Base-by-base conservation (phyloP, 106 monocot genomes). In the Agapanthus africanus region DNA sequence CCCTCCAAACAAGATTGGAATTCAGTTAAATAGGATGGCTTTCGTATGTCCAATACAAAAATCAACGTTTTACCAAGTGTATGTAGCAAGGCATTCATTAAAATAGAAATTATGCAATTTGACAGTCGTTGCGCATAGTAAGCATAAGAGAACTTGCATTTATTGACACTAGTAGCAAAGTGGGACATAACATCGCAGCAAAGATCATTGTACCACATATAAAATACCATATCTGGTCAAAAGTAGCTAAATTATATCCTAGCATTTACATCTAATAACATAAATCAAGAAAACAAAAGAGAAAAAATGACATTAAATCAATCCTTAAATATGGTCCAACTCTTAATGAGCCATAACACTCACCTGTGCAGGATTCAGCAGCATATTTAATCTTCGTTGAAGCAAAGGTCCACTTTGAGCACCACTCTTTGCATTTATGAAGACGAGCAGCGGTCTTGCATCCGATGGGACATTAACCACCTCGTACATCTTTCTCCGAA, bases 281-380 rank as follows among this genome's bases (percentile, higher is more conserved):
- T 30, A 30, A 30, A 31, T 10, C 2, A 30, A 31, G 30, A 31
- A 50, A 50, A 3, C 3, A 21, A 21, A 44, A 1, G 2, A 21
- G 3, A 50, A 50, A 21, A 50, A 57, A 57, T 57, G 7, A 57
- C 30, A 30, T 27, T 57, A 57, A 57, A 57, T 57, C 31, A 57
- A 28, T 11, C 31, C 56, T 27, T 14, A 57, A 57, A 2, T 21
- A 28, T 30, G n/a, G n/a, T n/a, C n/a, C n/a, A n/a, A n/a, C n/a
- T n/a, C n/a, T n/a, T n/a, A n/a, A n/a, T n/a, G n/a, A n/a, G n/a
- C n/a, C n/a, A n/a, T n/a, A n/a, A 47, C 46, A 78, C 79, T 67
- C 32, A 95, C 94, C 94, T 95, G 94, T 26, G 81, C 84, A 44
- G 94, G 94, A 79, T 94, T 94, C 49, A 94, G 42, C 44, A 94